Evolutionary conservation across 2,329 filamentous ascomycete species (phyloP), one percentile per base, ranked within the genome.

Genomic region (Curvularia spicifera): DNA sequence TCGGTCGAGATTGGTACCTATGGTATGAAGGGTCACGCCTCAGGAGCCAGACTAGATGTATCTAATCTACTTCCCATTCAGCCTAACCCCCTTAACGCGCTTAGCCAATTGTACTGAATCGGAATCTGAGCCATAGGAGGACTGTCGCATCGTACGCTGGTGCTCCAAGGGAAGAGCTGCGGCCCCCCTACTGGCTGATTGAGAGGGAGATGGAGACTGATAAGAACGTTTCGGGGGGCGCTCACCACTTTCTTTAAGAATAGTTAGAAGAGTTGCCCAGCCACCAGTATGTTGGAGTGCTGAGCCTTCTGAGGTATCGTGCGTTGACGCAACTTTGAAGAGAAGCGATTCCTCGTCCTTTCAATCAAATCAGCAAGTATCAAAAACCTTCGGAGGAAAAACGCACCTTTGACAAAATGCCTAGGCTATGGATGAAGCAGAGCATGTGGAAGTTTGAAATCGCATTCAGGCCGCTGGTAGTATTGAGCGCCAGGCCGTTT

Each of bases 221-320:
- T 66, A 71, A 51, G 73, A 73, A 77, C 83, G 90, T 85, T 95
- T 96, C 79, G 88, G 89, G 86, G 89, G 87, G 87, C 89, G 89
- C 91, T 97, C 93, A 96, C 93, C 92, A 85, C 91, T 93, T 87
- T 93, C 91, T 88, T 95, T 88, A 81, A 98, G 86, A 77, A 99
- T 96, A 78, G 91, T 89, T 80, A 94, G 85, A 74, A 99, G 84
- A 59, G 92, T 98, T 78, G 93, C 91, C 95, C 95, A 99, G 73
- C 95, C 95, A 74, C 89, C 85, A 70, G 90, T 93, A 70, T 92
- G 89, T 78, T 93, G 87, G 68, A 99, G 85, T 75, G 95, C 89
- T 74, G 92, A 88, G 60, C 89, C 89, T 68, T 96, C 91, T 61
- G 89, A 86, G 56, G 91, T 84, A 77, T 96, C 91, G 74, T 94